Evolutionary conservation across 345 rosid species (phyloP), one percentile per base, ranked within the genome.

Genomic region (Laguncularia racemosa): DNA sequence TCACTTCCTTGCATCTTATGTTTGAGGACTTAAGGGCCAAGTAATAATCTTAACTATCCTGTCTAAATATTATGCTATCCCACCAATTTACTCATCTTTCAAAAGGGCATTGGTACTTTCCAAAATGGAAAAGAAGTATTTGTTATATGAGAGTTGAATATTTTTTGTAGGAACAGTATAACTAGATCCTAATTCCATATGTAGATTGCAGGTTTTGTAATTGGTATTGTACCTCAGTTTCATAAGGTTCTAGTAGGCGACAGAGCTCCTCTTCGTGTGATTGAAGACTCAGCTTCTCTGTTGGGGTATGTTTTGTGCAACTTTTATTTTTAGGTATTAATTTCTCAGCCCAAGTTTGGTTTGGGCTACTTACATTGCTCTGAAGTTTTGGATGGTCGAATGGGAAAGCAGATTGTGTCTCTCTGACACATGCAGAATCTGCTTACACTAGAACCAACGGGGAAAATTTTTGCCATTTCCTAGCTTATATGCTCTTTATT

Each of bases 241-340:
- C 66, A 67, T 6, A 63, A 58, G 20, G 12, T 61, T 48, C n/a
- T 62, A 46, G 64, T 74, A 17, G 83, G 80, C 46, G 48, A 56
- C 48, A 14, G 51, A 44, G 80, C 80, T 59, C 78, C 75, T 62
- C 80, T 78, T 61, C 67, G 46, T 9, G 77, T 71, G 51, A 2
- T 78, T 58, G 54, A 48, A 46, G 61, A 52, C 49, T 71, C 79
- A 12, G 63, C 74, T 4, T 65, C 71, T 40, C 46, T 78, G 18
- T 14, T 78, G 20, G 83, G 79, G 83, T 75, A 61, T 21, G 52
- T 43, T 18, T 2, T 44, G 12, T 28, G 48, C 33, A 20, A 16
- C 60, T 55, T 47, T 20, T 58, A 38, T 43, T n/a, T 23, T 45
- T 23, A 26, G 44, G 13, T 20, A 13, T 46, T 10, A 28, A 8